Base-by-base conservation (phyloP, 371 early-diverging fungal genomes). In the Actinomortierella wolfii region DNA sequence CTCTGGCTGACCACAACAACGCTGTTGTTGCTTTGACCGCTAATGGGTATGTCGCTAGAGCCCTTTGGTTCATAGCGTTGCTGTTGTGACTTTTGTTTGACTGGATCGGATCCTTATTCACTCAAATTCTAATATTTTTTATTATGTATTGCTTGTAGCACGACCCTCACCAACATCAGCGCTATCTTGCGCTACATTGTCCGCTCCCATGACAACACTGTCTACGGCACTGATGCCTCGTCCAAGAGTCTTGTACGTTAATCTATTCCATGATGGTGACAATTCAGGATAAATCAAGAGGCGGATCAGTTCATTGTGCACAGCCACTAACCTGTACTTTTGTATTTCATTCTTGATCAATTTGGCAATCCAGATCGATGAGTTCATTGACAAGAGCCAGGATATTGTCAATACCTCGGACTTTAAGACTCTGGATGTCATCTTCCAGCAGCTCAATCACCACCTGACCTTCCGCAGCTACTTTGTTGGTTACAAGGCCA, bases 381-480 rank as follows among this genome's bases (percentile, higher is more conserved):
- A 85, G 54, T 88, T 86, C 81, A 76, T 87, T 43, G 88, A 88
- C 77, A 87, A 83, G 78, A 80, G 85, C 42, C 80, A 81, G 51
- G 79, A 79, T 61, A 80, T 79, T 53, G 70, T 94, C 46, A 70
- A 77, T 44, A 67, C 82, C n/a, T 57, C 79, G 44, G 90, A 91
- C 62, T 93, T 90, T 78, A 91, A 90, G 83, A 78, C 81, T 15
- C 77, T 94, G 45, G 87, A 88, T 52, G 80, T 66, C 23, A 84
- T 85, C 24, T 83, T 88, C 57, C 85, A 80, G 56, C 81, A 86
- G 61, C 77, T 94, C 39, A 87, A 94, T 83, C 86, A 86, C 65
- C 88, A 90, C 67, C 78, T 94, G 68, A 83, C 83, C 15, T 80
- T 96, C 69, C 87, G 96, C 47, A 89, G 92, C 41, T 95, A 85